Evolutionary conservation across 192 early-diverging fungal species (phyloP), one percentile per base, ranked within the genome.

Genomic region (Nowakowskiella sp.): DNA sequence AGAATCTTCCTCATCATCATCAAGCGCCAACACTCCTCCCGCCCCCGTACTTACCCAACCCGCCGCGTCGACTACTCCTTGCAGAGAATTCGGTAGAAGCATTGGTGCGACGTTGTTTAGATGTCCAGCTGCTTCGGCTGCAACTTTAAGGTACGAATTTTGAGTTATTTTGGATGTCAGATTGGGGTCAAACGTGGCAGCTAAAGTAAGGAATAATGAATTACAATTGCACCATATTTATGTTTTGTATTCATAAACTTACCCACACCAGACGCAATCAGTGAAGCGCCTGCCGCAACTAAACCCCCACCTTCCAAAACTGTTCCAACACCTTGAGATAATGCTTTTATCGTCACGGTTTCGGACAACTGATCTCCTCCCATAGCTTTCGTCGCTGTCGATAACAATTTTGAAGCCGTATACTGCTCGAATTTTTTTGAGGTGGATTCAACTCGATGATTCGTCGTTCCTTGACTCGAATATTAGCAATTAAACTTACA

Each of bases 211-310:
- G n/a, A n/a, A n/a, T n/a, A n/a, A n/a, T n/a, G n/a, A n/a, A n/a
- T n/a, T n/a, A n/a, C n/a, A n/a, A n/a, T n/a, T n/a, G n/a, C n/a
- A n/a, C n/a, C n/a, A n/a, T n/a, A n/a, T n/a, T n/a, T n/a, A n/a
- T n/a, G n/a, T n/a, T n/a, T n/a, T n/a, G n/a, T n/a, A n/a, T n/a
- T n/a, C n/a, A n/a, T 25, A 16, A 8, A 60, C 61, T 34, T 27
- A 64, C 59, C 64, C 8, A 66, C 13, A 5, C 65, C 65, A 5
- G 60, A 56, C 13, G 53, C 65, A 2, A 66, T 24, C 24, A 66
- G 47, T 7, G 54, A 51, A 7, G 49, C 53, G 16, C 51, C 55
- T n/a, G 59, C 65, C 6, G 65, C 65, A 4, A 62, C 65, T 7
- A 58, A 21, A 6, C 60, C 65, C n/a, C n/a, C n/a, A 7, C 61